Percentiles rank a stretch among this genome's conserved stretches.
phyloP scores from a whole-genome alignment of 768 basidiomycete genomes.

The Boletus barrowsii region DNA sequence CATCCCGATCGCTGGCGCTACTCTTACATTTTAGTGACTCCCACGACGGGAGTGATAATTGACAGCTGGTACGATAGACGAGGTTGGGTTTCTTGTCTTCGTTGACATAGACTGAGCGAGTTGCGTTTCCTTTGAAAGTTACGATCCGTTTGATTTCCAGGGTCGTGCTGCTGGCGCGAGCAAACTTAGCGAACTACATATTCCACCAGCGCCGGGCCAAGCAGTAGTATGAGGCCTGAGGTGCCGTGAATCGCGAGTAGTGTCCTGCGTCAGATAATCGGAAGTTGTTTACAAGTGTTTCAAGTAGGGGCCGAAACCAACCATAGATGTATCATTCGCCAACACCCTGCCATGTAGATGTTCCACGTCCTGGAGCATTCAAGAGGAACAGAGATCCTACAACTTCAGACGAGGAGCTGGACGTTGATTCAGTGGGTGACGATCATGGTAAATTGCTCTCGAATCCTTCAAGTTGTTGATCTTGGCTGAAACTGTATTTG shows the following conservation, averaged over 20 bases:
- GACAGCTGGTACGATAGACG: not conserved
- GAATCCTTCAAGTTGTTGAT: not conserved
- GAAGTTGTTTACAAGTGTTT: not conserved
- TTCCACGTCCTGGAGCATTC: slow-evolving; percentile 7
- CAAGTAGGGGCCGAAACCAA: too few relatives aligned
- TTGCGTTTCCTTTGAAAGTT: not conserved
- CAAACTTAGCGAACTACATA: too few relatives aligned
- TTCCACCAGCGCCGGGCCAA: too few relatives aligned
- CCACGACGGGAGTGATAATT: not conserved
- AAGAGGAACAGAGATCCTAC: slow-evolving; percentile 9
- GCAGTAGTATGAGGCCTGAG: too few relatives aligned
- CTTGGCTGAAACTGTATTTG: not conserved
- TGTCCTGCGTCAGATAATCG: too few relatives aligned
- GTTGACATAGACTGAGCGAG: not conserved
- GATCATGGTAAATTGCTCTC: slow-evolving; percentile 16
- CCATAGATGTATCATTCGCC: slow-evolving; percentile 23
- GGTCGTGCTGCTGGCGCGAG: not conserved
- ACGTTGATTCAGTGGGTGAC: slow-evolving; percentile 6
- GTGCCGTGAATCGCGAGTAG: too few relatives aligned
- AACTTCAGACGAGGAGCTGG: slow-evolving; percentile 10
- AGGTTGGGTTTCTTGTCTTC: not conserved
- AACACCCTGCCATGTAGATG: slow-evolving; percentile 13
- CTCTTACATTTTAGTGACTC: not conserved
- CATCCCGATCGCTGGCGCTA: not conserved
- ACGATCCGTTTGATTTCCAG: not conserved